Conservation (phyloP, 805 yeast genomes). For the Komagataella phaffii region DNA sequence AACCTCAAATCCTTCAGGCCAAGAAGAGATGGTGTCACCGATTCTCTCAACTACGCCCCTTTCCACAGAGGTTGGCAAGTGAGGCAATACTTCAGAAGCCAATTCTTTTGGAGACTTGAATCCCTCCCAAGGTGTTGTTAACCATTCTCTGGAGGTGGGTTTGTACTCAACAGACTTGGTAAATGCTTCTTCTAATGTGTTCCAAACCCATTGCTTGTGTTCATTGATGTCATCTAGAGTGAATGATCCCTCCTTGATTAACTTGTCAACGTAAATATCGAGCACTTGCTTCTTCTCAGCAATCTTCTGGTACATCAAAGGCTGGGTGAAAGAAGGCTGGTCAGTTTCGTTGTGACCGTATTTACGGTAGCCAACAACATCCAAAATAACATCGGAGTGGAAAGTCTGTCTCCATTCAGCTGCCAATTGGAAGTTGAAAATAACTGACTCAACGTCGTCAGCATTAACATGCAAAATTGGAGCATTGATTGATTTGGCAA, state of each 20-base stretch:
- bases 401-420: constrained; percentile 97
- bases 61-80: constrained; percentile 85
- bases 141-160: constrained; percentile 93
- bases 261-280: constrained; percentile 71
- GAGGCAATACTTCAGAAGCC: constrained; percentile 91
- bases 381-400: constrained; percentile 94
- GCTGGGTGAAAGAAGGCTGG: constrained; percentile 98
- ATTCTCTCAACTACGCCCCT: constrained; percentile 59
- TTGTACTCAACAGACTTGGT: constrained; percentile 76
- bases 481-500: constrained; percentile 92
- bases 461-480: constrained; percentile 99
- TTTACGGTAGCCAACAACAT: constrained; percentile 96
- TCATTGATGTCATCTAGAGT: constrained; percentile 83
- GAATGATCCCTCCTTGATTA: constrained; percentile 79
- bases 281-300: constrained; percentile 82
- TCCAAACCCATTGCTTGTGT: constrained; percentile 98
- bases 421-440: constrained; percentile 87
- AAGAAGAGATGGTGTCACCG: constrained; percentile 66
- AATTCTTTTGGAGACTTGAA: constrained; percentile 96
- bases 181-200: constrained; percentile 81
- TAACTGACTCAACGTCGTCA: constrained; percentile 90
- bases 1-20: constrained; percentile 79
- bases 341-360: constrained; percentile 99
- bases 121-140: constrained; percentile 97
- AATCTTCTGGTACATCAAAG: constrained; percentile 88